A percentile compares a stretch with the other conserved stretches of the same genome.
phyloP scores from a whole-genome alignment of 148 eudicot species.

The Camellia sinensis region DNA sequence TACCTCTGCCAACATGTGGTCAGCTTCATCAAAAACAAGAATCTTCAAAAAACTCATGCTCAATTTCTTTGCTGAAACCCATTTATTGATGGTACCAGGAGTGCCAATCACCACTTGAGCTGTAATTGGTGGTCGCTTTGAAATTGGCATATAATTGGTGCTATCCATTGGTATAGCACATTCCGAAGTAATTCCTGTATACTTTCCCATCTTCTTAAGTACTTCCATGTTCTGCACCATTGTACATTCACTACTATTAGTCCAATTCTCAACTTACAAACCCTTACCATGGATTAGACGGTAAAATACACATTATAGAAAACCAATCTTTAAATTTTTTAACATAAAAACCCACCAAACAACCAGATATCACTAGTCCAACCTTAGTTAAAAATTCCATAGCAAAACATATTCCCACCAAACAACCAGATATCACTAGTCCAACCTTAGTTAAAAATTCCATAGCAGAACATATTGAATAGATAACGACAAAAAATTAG shows the following conservation, averaged over 20 bases:
- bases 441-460: neutral
- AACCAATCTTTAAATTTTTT: neutral
- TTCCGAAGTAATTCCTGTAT: constrained; percentile 69
- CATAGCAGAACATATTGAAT: neutral
- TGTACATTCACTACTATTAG: constrained; percentile 11
- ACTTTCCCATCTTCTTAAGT: constrained; percentile 75
- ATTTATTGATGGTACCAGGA: constrained; percentile 66
- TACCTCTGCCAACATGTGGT: constrained; percentile 85
- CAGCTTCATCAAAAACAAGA: constrained; percentile 92
- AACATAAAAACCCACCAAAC: neutral
- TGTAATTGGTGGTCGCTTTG: constrained; percentile 48
- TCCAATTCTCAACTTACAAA: neutral
- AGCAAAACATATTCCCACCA: neutral
- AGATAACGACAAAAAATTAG: neutral
- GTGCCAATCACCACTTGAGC: constrained; percentile 78
- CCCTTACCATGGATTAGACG: neutral
- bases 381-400: neutral
- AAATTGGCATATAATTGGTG: constrained; percentile 46
- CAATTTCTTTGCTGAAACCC: constrained; percentile 49
- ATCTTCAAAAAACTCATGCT: constrained; percentile 54
- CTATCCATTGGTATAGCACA: constrained; percentile 64
- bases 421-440: neutral
- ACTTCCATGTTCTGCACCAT: constrained; percentile 77
- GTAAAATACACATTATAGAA: neutral
- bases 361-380: neutral